These are phyloP conservation scores for Hypomyces rosellus DNA, from an alignment of 2,329 filamentous ascomycete species.

Conservation along the genomic window DNA sequence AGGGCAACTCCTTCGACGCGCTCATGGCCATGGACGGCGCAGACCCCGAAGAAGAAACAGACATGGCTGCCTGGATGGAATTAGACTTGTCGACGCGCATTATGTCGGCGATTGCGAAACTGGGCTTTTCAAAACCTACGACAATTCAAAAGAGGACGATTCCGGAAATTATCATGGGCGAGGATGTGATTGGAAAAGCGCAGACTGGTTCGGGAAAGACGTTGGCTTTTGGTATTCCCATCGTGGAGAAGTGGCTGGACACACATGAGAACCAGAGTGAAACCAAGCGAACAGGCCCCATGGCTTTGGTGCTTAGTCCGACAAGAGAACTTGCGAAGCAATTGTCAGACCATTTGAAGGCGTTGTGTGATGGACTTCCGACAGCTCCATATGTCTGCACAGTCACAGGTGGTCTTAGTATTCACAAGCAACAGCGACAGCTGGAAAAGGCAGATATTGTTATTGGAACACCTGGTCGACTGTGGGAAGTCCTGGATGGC, in stretches of 20 bases:
- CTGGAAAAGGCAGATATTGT: conserved; percentile 82
- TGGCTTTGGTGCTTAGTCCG: conserved; percentile 79
- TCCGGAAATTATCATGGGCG: conserved; percentile 72
- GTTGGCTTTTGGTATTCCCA: conserved; percentile 87
- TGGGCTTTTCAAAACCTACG: conserved; percentile 77
- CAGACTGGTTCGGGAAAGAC: conserved; percentile 97
- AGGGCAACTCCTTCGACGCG: conserved; percentile 47
- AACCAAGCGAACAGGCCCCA: conserved; percentile 42
- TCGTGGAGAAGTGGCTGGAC: conserved; percentile 75
- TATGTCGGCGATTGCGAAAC: conserved; percentile 66
- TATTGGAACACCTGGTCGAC: conserved; percentile 82
- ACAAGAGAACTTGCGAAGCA: conserved; percentile 94
- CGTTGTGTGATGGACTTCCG: conserved; percentile 58
- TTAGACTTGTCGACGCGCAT: conserved; percentile 67
- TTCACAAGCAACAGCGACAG: conserved; percentile 90
- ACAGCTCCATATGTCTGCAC: conserved; percentile 71
- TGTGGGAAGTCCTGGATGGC: conserved; percentile 89
- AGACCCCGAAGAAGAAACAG: conserved; percentile 49
- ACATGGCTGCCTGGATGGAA: conserved; percentile 72
- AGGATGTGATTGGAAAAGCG: conserved; percentile 92
- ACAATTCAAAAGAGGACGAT: conserved; percentile 75
- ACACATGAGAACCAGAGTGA: conserved; percentile 31
- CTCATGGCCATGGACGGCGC: conserved; percentile 46
- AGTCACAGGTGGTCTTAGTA: conserved; percentile 83
- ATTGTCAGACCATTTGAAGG: conserved; percentile 72